These are phyloP conservation scores for Sordariomycetes sp. DNA, from an alignment of 2,329 filamentous ascomycete genomes.

Conservation along the genomic window DNA sequence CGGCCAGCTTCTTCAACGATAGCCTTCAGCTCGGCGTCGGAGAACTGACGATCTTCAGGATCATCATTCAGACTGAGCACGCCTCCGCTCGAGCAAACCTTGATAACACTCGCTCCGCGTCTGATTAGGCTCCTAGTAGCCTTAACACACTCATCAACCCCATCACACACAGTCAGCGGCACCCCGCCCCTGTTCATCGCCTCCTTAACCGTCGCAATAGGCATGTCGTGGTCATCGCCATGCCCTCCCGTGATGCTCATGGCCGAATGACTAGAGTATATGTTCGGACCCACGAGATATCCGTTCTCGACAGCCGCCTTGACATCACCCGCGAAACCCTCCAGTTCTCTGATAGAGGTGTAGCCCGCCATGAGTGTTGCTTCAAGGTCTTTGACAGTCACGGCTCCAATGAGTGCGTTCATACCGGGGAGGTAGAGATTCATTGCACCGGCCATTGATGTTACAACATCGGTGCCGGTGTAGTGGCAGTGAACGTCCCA, in stretches of 20 bases:
- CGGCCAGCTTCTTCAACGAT: constrained; percentile 33
- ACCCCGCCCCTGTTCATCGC: constrained; percentile 17
- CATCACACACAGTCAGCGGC: constrained; percentile 29
- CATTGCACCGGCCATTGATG: constrained; percentile 9
- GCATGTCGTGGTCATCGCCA: constrained; percentile 30
- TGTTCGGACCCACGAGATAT: constrained; percentile 30
- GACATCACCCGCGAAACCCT: constrained; percentile 32
- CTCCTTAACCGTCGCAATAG: constrained; percentile 20
- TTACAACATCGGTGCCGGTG: constrained; percentile 17
- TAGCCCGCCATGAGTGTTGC: constrained; percentile 34
- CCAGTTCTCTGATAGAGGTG: constrained; percentile 37
- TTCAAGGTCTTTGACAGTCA: constrained; percentile 28
- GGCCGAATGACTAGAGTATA: constrained; percentile 31
- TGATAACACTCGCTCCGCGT: constrained; percentile 37
- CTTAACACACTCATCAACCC: constrained; percentile 32
- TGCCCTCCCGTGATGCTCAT: constrained; percentile 38
- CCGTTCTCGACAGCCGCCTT: constrained; percentile 29
- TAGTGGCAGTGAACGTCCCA: constrained; percentile 42
- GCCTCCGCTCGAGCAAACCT: constrained; percentile 33
- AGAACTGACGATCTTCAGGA: constrained; percentile 32
- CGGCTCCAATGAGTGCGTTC: constrained; percentile 25
- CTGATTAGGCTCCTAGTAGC: constrained; percentile 32
- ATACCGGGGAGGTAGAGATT: constrained; percentile 13
- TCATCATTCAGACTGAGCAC: constrained; percentile 31
- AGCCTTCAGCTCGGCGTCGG: constrained; percentile 28